A percentile compares a stretch with the other conserved stretches of the same genome.
Conservation (phyloP, 768 basidiomycete species). For the Melanogaster broomeanus region DNA sequence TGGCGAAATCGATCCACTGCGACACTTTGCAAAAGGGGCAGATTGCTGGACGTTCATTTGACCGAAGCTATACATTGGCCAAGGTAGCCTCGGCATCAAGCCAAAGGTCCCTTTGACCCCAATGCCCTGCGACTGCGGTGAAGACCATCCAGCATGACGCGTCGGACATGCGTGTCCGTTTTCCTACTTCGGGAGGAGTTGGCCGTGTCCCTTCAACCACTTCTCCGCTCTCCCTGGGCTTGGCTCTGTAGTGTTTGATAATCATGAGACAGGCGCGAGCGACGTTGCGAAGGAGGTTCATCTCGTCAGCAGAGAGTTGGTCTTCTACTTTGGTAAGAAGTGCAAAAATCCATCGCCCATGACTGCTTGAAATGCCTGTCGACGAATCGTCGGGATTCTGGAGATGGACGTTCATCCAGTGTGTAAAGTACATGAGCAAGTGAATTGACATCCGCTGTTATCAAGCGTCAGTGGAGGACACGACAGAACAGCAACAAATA, state of each 20-base stretch:
- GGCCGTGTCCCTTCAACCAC: conserved; percentile 7
- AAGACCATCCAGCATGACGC: conserved; percentile 77
- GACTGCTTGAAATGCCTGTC: conserved; percentile 50
- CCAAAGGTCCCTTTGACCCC: conserved; percentile 86
- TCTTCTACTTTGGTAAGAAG: conserved; percentile 72
- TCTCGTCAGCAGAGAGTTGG: conserved; percentile 71
- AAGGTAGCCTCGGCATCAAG: conserved; percentile 66
- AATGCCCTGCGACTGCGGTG: conserved; percentile 60
- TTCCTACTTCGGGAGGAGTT: background rate
- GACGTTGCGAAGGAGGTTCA: conserved; percentile 72
- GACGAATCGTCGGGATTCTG: conserved; percentile 40
- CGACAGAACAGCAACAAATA: background rate
- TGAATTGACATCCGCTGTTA: conserved; percentile 67
- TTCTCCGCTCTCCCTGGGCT: conserved; percentile 18
- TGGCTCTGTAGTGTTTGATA: conserved; percentile 34
- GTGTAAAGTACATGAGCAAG: conserved; percentile 79
- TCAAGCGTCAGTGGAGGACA: conserved; percentile 8
- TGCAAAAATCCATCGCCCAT: conserved; percentile 79
- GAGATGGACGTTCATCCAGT: conserved; percentile 73
- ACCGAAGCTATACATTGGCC: conserved; percentile 11
- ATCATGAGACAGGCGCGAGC: conserved; percentile 68
- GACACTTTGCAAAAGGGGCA: background rate
- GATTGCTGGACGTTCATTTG: background rate
- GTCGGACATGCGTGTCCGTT: conserved; percentile 37
- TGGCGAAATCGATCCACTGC: too few species aligned